Evolutionary conservation across 2,329 filamentous ascomycete species (phyloP), one percentile per base, ranked within the genome.

Genomic region (Hymenoscyphus scutula): DNA sequence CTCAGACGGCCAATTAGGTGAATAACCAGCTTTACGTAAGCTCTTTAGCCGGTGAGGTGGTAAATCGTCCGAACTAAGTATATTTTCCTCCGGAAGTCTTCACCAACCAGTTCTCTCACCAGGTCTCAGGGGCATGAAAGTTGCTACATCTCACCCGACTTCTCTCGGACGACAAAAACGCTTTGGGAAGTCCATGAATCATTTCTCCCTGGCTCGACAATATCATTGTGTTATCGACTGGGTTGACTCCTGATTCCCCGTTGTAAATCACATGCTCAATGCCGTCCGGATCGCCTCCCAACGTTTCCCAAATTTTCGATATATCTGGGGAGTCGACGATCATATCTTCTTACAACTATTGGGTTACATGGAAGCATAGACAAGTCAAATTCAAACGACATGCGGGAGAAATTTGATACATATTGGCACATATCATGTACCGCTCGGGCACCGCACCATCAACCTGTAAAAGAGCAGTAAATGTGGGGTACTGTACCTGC

Each of bases 401-500:
- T 19, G 41, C 41, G 41, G 41, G 19, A 23, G 41, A 23, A 23
- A 23, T 48, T 48, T 23, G 41, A 23, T 48, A 23, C n/a, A 19
- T 45, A 19, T 45, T 45, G 41, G 19, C 41, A 23, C 19, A 48
- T 48, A 23, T 48, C n/a, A 48, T 48, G n/a, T 23, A 10, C 41
- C 41, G n/a, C n/a, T 48, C n/a, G 19, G 41, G n/a, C n/a, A n/a
- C n/a, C n/a, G 19, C 41, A 11, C 41, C n/a, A 48, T 48, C n/a
- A 48, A 48, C n/a, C 41, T 48, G 41, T 48, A 45, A 45, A 45
- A 17, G 34, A 13, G 34, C 34, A 7, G 8, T 38, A 34, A 34
- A 41, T 15, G 41, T 48, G 41, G 41, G 41, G 41, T 48, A 45
- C 19, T 23, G 41, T 48, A 48, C 41, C 41, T 48, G 41, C 41